Evolutionary conservation across 2,329 filamentous ascomycete genomes (phyloP).

Genomic region (Cercospora berteroae): DNA sequence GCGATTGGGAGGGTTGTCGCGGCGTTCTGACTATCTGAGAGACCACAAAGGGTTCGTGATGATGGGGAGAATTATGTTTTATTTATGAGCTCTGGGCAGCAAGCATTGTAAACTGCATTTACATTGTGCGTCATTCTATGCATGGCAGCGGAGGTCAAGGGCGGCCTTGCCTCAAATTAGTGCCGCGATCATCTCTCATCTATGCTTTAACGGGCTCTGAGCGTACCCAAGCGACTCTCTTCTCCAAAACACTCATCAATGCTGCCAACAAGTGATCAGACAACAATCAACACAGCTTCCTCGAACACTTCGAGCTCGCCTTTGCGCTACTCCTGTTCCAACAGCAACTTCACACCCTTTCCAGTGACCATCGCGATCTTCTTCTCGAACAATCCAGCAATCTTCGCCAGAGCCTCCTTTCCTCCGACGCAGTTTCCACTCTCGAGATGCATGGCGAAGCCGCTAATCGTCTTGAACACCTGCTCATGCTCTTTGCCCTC

Average conservation of each 20-base stretch:
- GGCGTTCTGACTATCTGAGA: not conserved
- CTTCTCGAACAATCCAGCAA: slow-evolving; percentile 15
- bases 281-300: not conserved
- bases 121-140: not conserved
- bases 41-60: not conserved
- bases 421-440: slow-evolving; percentile 15
- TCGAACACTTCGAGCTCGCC: not conserved
- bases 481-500: not conserved
- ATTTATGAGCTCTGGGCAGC: not conserved
- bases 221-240: not conserved
- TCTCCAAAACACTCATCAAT: not conserved
- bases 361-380: slow-evolving; percentile 13
- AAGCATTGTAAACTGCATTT: not conserved
- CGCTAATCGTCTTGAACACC: slow-evolving; percentile 24
- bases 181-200: not conserved
- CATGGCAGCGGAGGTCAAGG: not conserved
- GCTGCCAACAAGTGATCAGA: not conserved
- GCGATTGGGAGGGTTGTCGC: not conserved
- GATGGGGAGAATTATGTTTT: not conserved
- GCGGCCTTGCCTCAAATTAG: not conserved
- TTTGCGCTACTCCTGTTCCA: not conserved
- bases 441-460: slow-evolving; percentile 24
- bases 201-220: no score
- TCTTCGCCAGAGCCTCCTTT: slow-evolving; percentile 2
- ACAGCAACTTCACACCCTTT: slow-evolving; percentile 12